Base-by-base conservation (phyloP, 2,329 filamentous ascomycete genomes). In the Exophiala sp. region DNA sequence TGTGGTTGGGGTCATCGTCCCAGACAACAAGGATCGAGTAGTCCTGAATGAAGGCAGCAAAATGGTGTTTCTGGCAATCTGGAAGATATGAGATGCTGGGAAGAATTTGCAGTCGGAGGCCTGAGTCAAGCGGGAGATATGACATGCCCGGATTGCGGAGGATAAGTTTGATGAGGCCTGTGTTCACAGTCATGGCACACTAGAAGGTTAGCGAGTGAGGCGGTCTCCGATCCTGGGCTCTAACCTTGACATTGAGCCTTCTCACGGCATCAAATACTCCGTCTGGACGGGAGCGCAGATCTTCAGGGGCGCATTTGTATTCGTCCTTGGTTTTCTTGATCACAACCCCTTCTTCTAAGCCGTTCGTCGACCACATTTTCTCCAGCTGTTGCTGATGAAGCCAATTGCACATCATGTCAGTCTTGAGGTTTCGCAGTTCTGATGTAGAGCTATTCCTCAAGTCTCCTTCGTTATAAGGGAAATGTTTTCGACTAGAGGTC, bases 161-260 rank as follows among this genome's bases (percentile, higher is more conserved):
- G 55, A 85, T 75, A 22, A 81, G 72, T 56, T 78, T 77, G 60
- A 85, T 81, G 34, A 84, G 76, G 51, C 75, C 72, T 2, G 81
- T 85, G 62, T 79, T 82, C 56, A 85, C 73, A 2, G 82, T 86
- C 76, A 85, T 82, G 43, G 81, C 81, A 59, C 76, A 80, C 78
- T 83, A 39, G 16, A 7, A 32, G 13, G 19, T 52, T 39, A 45
- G 40, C 13, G 21, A 3, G 11, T 4, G 13, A 19, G 11, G 38
- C 23, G 2, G 24, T 18, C 24, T 23, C 4, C 38, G 13, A 6
- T 14, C 14, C 7, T 4, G 9, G 13, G 65, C 72, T n/a, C 57
- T 69, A 79, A n/a, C 77, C 62, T 70, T 68, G 48, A 80, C 76
- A 54, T 81, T 81, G 53, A 81, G 63, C 14, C 64, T 62, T 45